Base-by-base conservation (phyloP, 257 asterid genomes). In the Solanum virginianum region DNA sequence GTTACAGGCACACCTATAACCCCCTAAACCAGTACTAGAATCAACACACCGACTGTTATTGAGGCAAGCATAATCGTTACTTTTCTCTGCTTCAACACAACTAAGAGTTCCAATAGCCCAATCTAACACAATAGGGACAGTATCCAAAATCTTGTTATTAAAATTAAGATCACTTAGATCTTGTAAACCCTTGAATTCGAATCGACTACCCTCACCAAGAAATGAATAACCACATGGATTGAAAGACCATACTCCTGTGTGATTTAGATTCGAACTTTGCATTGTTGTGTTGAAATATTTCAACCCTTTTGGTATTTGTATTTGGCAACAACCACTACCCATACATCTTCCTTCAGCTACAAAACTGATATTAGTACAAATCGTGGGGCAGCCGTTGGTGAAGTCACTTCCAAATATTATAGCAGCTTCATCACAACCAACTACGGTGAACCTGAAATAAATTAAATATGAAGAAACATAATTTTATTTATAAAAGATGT, bases 241-340 rank as follows among this genome's bases (percentile, higher is more conserved):
- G 54, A 90, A 93, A 0, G 92, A 86, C 24, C 88, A 87, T 6
- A 94, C 90, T 1, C 0, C 2, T 0, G 92, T 88, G 12, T 93
- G 94, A 22, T 91, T 92, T 0, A n/a, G 6, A 20, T 4, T 22
- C 60, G 62, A 8, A 45, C 92, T 88, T 8, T 15, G 6, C 7
- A 92, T 43, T 0, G 8, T 1, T 11, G 90, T 83, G 0, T 0
- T 0, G 16, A 79, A 92, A 20, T 0, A 49, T 39, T 90, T 86
- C 17, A 88, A 12, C 0, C 98, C 98, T 69, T 47, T 89, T 2
- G 97, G 97, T 32, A 94, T 59, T 1, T 98, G n/a, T 3, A 90
- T 91, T 85, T 95, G 97, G 88, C 98, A 92, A 83, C 98, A 95
- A 2, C 98, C 98, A 16, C 88, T 83, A 9, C 98, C 98, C 4